Percentiles rank a stretch among this genome's conserved stretches.
Conservation (phyloP, 2,329 filamentous ascomycete species). For the Verticillium nonalfalfae region DNA sequence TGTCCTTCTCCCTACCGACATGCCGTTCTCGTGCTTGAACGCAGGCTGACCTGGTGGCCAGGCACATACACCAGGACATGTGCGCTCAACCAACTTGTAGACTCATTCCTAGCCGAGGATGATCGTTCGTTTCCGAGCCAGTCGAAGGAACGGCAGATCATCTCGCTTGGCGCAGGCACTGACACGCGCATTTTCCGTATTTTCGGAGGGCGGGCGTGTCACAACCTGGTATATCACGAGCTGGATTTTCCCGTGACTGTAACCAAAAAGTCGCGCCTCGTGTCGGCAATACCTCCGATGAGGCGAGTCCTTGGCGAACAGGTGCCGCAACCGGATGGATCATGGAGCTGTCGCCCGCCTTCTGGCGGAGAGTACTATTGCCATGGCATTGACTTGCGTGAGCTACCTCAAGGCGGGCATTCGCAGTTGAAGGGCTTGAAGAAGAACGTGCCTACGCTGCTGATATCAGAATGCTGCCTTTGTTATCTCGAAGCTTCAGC, state of each 20-base stretch:
- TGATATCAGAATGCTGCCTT: slow-evolving; percentile 93
- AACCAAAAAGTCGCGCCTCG: slow-evolving; percentile 53
- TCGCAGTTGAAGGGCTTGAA: slow-evolving; percentile 31
- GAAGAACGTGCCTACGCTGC: slow-evolving; percentile 64
- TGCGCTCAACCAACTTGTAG: slow-evolving; percentile 73
- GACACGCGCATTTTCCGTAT: slow-evolving; percentile 85
- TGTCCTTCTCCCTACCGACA: neutral
- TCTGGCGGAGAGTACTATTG: slow-evolving; percentile 41
- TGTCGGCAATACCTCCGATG: slow-evolving; percentile 39
- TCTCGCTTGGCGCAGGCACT: slow-evolving; percentile 89
- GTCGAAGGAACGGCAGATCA: slow-evolving; percentile 54
- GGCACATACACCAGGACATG: slow-evolving; percentile 89
- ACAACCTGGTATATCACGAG: slow-evolving; percentile 73
- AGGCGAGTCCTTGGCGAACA: slow-evolving; percentile 30
- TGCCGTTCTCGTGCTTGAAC: neutral
- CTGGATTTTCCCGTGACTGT: slow-evolving; percentile 79
- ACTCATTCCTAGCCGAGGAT: slow-evolving; percentile 54
- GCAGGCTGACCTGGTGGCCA: slow-evolving; percentile 25
- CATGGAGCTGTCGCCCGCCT: slow-evolving; percentile 35
- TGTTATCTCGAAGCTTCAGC: slow-evolving; percentile 71
- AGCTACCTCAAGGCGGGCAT: slow-evolving; percentile 19
- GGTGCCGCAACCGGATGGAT: slow-evolving; percentile 19
- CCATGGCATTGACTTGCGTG: slow-evolving; percentile 29
- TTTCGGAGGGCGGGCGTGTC: slow-evolving; percentile 35
- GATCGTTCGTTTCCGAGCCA: neutral